Evolutionary conservation across 768 basidiomycete genomes (phyloP), one percentile per base, ranked within the genome.

Genomic region (Boletus huronensis): DNA sequence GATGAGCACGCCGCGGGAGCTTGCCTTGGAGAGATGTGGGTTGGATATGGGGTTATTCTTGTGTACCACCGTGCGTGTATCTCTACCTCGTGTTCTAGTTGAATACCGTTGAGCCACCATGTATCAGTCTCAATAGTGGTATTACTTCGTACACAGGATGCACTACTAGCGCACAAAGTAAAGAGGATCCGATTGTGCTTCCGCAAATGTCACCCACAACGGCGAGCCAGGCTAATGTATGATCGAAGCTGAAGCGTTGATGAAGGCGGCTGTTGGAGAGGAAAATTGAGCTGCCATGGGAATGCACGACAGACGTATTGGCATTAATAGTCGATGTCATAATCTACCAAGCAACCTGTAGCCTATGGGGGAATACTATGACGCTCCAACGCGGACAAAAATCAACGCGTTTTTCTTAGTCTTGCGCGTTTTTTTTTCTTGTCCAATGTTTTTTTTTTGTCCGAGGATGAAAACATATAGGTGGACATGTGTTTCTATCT

Each of bases 1-100:
- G 36, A 52, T 52, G 19, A 36, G 16, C 51, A 48, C 25, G 21
- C 38, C 8, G 16, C 40, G 6, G 43, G 25, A 32, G 43, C 38
- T 36, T 43, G 14, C 43, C 29, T 32, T 45, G 84, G 84, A 58
- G 87, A 75, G 69, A 47, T 36, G 50, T 36, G 17, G 19, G 45
- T 3, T 21, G 19, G n/a, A 58, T 32, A 39, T 28, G 19, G 32
- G 21, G 51, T 53, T 28, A 19, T 42, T 38, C 32, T n/a, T 50
- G 50, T 60, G 16, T 44, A 50, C 36, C 32, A 35, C 41, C 31
- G 31, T 42, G 56, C 54, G 48, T 58, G 57, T 54, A 57, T 35
- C 51, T 34, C 31, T 54, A 50, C 45, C 28, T 40, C 31, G 39
- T 55, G 50, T 50, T 61, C 48, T 38, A 17, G 26, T 45, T n/a